These are phyloP conservation scores for Botrytis hyacinthi DNA, from an alignment of 2,329 filamentous ascomycete species.

Conservation along the genomic window DNA sequence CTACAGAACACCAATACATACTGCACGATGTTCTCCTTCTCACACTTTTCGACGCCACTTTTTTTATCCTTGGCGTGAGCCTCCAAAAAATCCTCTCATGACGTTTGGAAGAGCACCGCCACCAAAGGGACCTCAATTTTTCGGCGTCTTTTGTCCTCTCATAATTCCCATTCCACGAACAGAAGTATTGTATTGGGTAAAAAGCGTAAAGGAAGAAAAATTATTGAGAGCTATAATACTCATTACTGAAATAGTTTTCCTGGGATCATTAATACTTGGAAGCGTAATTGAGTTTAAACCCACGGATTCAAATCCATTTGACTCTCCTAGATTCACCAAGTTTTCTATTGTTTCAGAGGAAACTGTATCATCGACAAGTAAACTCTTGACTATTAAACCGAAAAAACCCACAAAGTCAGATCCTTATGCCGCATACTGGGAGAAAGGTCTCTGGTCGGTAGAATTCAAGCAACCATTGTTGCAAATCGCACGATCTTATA, in stretches of 20 bases:
- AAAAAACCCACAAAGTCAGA: neutral
- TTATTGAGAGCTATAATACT: neutral
- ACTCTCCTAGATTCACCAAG: constrained; percentile 59
- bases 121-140: neutral
- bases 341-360: constrained; percentile 64
- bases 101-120: neutral
- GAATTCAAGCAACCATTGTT: constrained; percentile 93
- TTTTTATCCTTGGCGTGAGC: neutral
- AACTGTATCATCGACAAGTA: constrained; percentile 62
- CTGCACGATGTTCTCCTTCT: neutral
- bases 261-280: neutral
- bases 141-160: neutral
- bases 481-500: constrained; percentile 90
- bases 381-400: constrained; percentile 64
- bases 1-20: neutral
- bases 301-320: constrained; percentile 44
- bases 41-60: neutral
- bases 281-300: neutral
- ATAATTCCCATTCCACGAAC: neutral
- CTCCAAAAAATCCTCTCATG: constrained; percentile 1
- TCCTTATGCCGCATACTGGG: constrained; percentile 51
- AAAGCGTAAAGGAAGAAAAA: neutral
- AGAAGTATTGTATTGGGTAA: neutral
- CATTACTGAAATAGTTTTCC: neutral
- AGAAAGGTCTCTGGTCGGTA: constrained; percentile 75